A percentile compares a stretch with the other conserved stretches of the same genome.
These are phyloP conservation scores for Sphaerulina populicola DNA, from an alignment of 2,329 filamentous ascomycete genomes.

Conservation along the genomic window DNA sequence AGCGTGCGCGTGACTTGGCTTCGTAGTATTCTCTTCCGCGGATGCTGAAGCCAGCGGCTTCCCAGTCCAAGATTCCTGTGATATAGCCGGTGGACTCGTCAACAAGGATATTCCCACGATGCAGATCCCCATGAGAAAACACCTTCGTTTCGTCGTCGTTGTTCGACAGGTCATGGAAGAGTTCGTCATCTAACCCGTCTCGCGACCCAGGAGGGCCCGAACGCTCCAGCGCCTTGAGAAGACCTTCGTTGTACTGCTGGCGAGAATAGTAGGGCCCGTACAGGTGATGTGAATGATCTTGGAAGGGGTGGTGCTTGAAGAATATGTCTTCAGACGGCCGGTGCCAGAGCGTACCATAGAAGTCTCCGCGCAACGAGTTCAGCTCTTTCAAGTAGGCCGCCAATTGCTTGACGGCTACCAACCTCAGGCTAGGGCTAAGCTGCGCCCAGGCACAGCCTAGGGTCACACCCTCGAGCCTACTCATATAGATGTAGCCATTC, in stretches of 20 bases:
- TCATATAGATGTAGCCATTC: no score
- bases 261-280: no score
- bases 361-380: no score
- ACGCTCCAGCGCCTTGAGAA: not conserved
- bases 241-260: not conserved
- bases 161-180: not conserved
- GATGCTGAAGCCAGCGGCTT: conserved; percentile 8
- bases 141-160: not conserved
- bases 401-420: no score
- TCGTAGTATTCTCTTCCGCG: conserved; percentile 9
- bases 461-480: no score
- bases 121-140: not conserved
- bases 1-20: not conserved
- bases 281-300: no score
- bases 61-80: conserved; percentile 7
- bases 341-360: no score
- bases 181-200: not conserved
- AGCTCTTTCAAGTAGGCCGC: no score
- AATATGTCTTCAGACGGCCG: no score
- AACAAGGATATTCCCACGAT: conserved; percentile 1
- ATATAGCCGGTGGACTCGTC: not conserved
- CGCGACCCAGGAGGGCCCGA: not conserved
- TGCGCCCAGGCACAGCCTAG: no score
- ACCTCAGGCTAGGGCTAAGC: no score
- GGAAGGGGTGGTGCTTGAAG: no score